Evolutionary conservation across 805 yeast species (phyloP).

Genomic region (Saccharomycopsis olivae): DNA sequence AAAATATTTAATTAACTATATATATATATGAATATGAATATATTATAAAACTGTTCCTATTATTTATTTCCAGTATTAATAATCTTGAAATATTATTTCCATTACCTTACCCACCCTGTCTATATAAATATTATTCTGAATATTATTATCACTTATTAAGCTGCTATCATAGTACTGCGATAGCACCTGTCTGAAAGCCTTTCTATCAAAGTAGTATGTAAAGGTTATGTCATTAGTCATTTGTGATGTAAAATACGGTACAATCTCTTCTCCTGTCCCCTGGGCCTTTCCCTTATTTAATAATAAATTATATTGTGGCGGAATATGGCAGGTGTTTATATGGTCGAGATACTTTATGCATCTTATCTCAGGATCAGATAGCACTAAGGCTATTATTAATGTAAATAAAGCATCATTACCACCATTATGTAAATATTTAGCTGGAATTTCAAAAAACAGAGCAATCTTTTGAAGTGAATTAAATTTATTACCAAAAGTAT

Average conservation of each 20-base stretch:
- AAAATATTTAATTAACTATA: background rate
- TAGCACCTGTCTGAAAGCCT: too few species aligned
- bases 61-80: too few species aligned
- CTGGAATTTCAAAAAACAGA: slow-evolving; percentile 40
- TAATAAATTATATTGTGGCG: background rate
- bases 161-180: too few species aligned
- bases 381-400: slow-evolving; percentile 35
- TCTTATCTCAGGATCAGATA: slow-evolving; percentile 39
- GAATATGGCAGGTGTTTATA: slow-evolving; percentile 1
- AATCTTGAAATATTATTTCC: too few species aligned
- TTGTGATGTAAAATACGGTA: too few species aligned
- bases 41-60: too few species aligned
- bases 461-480: slow-evolving; percentile 37
- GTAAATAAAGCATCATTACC: slow-evolving; percentile 66
- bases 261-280: background rate
- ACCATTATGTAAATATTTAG: slow-evolving; percentile 55
- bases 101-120: too few species aligned
- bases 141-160: too few species aligned
- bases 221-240: too few species aligned
- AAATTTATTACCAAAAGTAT: slow-evolving; percentile 32
- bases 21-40: too few species aligned
- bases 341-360: slow-evolving; percentile 5
- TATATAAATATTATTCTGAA: too few species aligned
- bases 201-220: too few species aligned
- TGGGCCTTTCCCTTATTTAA: background rate